Conservation (phyloP, 2,329 filamentous ascomycete genomes). For the Fusarium newnesense region DNA sequence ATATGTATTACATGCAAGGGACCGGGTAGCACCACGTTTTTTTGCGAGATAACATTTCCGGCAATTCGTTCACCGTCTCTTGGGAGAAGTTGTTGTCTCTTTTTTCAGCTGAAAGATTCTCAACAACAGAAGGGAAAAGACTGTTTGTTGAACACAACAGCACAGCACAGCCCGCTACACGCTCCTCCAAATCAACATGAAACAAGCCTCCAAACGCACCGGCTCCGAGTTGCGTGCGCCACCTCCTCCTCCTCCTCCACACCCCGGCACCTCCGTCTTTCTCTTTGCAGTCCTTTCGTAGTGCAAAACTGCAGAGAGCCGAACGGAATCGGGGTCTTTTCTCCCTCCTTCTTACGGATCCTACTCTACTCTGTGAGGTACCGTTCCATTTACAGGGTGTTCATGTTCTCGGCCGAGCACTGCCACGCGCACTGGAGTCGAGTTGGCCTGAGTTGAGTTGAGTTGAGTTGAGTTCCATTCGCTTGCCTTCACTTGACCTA, state of each 20-base stretch:
- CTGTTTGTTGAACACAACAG: constrained; percentile 20
- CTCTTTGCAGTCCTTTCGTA: neutral
- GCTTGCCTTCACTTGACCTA: neutral
- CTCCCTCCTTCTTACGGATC: neutral
- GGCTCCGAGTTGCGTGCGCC: constrained; percentile 3
- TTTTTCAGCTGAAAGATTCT: neutral
- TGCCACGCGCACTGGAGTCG: constrained; percentile 22
- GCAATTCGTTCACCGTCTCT: constrained; percentile 26
- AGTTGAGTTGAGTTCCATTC: neutral
- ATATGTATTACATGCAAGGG: constrained; percentile 32
- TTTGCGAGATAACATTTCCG: constrained; percentile 11
- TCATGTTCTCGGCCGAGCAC: constrained; percentile 42
- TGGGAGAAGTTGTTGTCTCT: constrained; percentile 1
- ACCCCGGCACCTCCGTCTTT: constrained; percentile 16
- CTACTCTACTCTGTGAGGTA: neutral
- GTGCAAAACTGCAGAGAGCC: neutral
- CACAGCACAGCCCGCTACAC: constrained; percentile 33
- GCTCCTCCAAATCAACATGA: constrained; percentile 42
- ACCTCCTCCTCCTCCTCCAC: constrained; percentile 16
- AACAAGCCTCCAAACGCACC: constrained; percentile 33
- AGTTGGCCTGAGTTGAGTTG: neutral
- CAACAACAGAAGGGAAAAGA: neutral
- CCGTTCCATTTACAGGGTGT: neutral
- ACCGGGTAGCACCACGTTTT: constrained; percentile 22
- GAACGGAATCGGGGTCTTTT: constrained; percentile 13